A percentile compares a stretch with the other conserved stretches of the same genome.
phyloP scores from a whole-genome alignment of 495 filamentous ascomycete genomes.

The Copromyces sp. region DNA sequence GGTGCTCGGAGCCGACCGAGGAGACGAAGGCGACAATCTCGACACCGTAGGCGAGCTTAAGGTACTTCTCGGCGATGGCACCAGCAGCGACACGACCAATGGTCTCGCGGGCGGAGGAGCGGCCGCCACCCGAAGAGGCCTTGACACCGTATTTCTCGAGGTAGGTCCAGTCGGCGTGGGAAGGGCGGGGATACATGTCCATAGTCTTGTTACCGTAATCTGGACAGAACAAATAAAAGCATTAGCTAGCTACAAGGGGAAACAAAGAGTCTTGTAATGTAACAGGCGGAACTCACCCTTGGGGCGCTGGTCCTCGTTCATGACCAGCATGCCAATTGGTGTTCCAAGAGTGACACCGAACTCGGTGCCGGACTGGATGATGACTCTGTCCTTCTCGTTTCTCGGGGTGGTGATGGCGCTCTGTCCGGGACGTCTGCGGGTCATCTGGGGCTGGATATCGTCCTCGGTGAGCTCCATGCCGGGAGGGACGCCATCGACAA shows the following conservation, averaged over 20 bases:
- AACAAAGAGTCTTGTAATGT: not conserved
- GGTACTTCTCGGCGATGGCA: slow-evolving; percentile 89
- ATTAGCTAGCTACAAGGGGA: not conserved
- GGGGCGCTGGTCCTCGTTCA: slow-evolving; percentile 88
- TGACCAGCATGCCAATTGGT: slow-evolving; percentile 78
- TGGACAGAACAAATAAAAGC: not conserved
- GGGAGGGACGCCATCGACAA: slow-evolving; percentile 80
- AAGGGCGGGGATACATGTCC: slow-evolving; percentile 82
- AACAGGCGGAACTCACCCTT: slow-evolving; percentile 31
- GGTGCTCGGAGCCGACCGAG: slow-evolving; percentile 71
- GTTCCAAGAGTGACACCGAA: slow-evolving; percentile 87
- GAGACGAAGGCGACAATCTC: slow-evolving; percentile 89
- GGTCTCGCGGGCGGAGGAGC: slow-evolving; percentile 88
- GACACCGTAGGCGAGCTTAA: slow-evolving; percentile 66
- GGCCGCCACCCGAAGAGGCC: slow-evolving; percentile 83
- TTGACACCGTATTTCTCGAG: slow-evolving; percentile 95
- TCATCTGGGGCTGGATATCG: slow-evolving; percentile 94
- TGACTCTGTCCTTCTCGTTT: slow-evolving; percentile 82
- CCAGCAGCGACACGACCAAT: slow-evolving; percentile 92
- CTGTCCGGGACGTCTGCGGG: slow-evolving; percentile 82
- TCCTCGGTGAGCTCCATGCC: slow-evolving; percentile 79
- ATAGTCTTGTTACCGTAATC: slow-evolving; percentile 91
- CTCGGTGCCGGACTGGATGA: slow-evolving; percentile 92
- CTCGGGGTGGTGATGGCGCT: slow-evolving; percentile 83
- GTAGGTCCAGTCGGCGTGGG: slow-evolving; percentile 95